phyloP scores from a whole-genome alignment of 768 basidiomycete genomes.

The Lentinula boryana region DNA sequence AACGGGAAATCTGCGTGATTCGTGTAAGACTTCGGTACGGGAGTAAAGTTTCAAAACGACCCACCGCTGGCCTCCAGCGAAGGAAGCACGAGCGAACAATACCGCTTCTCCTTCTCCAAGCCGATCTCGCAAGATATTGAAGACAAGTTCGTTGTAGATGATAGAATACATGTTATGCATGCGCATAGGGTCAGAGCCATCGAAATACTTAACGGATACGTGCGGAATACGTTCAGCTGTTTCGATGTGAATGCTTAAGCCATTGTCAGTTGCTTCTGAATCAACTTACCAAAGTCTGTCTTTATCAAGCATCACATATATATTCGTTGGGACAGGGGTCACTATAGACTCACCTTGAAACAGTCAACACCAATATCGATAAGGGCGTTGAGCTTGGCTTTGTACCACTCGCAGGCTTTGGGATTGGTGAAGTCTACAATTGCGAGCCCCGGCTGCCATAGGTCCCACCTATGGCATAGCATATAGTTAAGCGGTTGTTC shows the following conservation, averaged over 20 bases:
- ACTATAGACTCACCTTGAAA: slow-evolving; percentile 42
- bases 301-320: slow-evolving; percentile 12
- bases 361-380: slow-evolving; percentile 51
- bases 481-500: neutral
- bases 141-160: slow-evolving; percentile 67
- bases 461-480: slow-evolving; percentile 39
- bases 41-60: neutral
- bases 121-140: slow-evolving; percentile 48
- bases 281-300: slow-evolving; percentile 58
- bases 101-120: slow-evolving; percentile 63
- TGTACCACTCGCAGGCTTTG: slow-evolving; percentile 50
- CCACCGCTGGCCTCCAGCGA: slow-evolving; percentile 65
- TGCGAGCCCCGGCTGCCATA: slow-evolving; percentile 62
- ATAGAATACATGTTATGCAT: slow-evolving; percentile 72
- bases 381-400: slow-evolving; percentile 38
- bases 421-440: slow-evolving; percentile 59
- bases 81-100: slow-evolving; percentile 62
- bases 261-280: neutral
- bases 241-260: neutral
- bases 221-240: slow-evolving; percentile 62
- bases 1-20: slow-evolving; percentile 27
- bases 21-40: neutral
- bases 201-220: slow-evolving; percentile 51
- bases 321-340: neutral
- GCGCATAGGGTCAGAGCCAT: slow-evolving; percentile 61